These are phyloP conservation scores for Apodospora peruviana DNA, from an alignment of 495 filamentous ascomycete genomes.

Conservation along the genomic window DNA sequence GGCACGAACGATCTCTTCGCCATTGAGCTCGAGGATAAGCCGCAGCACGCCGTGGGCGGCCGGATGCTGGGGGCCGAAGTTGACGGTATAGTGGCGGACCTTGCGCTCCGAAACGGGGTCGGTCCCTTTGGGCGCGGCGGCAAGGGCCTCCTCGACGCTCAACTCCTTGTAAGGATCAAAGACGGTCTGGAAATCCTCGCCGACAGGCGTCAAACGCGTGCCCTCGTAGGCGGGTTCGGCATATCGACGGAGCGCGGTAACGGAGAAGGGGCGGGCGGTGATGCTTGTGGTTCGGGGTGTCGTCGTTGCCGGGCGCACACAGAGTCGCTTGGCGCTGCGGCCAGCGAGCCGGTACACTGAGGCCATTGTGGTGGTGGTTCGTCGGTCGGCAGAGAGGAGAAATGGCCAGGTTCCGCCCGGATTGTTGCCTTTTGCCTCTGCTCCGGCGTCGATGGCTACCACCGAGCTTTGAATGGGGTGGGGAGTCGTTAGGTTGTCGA, in stretches of 20 bases:
- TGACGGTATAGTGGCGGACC: constrained; percentile 98
- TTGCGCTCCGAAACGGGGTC: constrained; percentile 61
- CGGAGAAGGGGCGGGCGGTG: constrained; percentile 51
- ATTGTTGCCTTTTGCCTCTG: neutral
- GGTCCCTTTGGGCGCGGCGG: constrained; percentile 37
- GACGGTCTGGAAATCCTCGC: constrained; percentile 54
- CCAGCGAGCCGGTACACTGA: constrained; percentile 50
- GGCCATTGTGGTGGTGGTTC: constrained; percentile 27
- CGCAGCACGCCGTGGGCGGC: constrained; percentile 98
- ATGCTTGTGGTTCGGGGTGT: constrained; percentile 8
- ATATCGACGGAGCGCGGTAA: constrained; percentile 57
- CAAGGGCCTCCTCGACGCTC: constrained; percentile 21
- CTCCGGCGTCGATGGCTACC: constrained; percentile 13
- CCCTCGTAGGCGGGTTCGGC: constrained; percentile 54
- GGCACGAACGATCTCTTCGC: constrained; percentile 92
- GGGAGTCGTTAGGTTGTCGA: neutral
- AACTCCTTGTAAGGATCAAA: constrained; percentile 34
- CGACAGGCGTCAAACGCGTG: constrained; percentile 63
- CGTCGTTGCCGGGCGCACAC: constrained; percentile 27
- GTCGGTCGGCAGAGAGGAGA: neutral
- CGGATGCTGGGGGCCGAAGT: constrained; percentile 98
- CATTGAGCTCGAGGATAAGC: constrained; percentile 94
- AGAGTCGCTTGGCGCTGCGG: constrained; percentile 51
- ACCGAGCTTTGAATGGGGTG: constrained; percentile 11
- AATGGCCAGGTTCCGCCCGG: neutral